Evolutionary conservation across 177 flowering plant species (phyloP), one percentile per base, ranked within the genome.

Genomic region (Telopea speciosissima): DNA sequence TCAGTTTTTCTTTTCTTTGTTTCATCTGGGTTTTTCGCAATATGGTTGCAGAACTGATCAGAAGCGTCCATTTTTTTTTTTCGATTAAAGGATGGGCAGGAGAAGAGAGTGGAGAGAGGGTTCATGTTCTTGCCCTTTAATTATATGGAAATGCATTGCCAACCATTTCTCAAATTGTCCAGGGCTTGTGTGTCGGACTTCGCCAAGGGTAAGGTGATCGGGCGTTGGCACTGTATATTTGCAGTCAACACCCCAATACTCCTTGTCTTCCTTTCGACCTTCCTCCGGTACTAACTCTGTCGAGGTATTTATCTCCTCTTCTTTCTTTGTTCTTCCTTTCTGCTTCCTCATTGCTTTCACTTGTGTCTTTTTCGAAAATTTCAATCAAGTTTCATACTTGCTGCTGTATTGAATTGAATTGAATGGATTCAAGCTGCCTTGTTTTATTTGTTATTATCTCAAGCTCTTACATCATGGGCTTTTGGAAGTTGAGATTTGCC

Each of bases 21-120:
- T 22, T 56, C 1, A 19, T n/a, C 61, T n/a, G 22, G 61, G 61
- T 58, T 2, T n/a, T 56, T n/a, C n/a, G 61, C 8, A n/a, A 17
- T 7, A 24, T 58, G 31, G n/a, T 44, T 0, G 14, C 72, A 68
- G 77, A 78, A 66, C 49, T 77, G 66, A 68, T 74, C 9, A 78
- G 77, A 49, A 68, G 67, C 54, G 23, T 78, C 14, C 75, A 78
- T 74, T 67, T 74, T 24, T 74, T 67, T 74, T 24, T 58, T 67
- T 24, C 54, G 40, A 59, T 65, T 56, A 23, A 72, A 74, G 22
- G 77, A 71, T 33, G 75, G 74, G 24, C 58, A 68, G 1, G 69
- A 68, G 25, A 63, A 42, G 14, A 24, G 62, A 1, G 62, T 54
- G 68, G 72, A 78, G 62, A 74, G 75, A 60, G 80, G 74, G 58